These are phyloP conservation scores for Boletus pseudo-olivaceus DNA, from an alignment of 768 basidiomycete species.

Conservation along the genomic window DNA sequence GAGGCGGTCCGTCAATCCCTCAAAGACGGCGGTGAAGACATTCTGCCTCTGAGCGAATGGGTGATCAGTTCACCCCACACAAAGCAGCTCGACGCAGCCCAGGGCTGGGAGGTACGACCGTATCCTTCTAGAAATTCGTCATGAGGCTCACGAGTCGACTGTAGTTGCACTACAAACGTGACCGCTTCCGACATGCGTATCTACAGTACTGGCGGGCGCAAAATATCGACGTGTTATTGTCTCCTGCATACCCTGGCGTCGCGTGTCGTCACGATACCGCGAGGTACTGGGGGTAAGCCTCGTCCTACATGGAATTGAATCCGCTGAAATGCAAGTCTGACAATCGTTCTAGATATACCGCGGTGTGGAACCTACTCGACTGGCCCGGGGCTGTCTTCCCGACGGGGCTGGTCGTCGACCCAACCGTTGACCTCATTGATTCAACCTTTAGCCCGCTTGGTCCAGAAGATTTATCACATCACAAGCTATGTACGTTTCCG, in stretches of 20 bases:
- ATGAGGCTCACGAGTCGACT: background rate
- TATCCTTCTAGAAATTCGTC: background rate
- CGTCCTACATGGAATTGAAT: background rate
- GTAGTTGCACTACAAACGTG: slow-evolving; percentile 32
- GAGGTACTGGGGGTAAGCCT: slow-evolving; percentile 32
- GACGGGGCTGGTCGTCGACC: slow-evolving; percentile 33
- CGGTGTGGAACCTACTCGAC: slow-evolving; percentile 42
- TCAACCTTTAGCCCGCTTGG: slow-evolving; percentile 9
- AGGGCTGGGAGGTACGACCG: slow-evolving; percentile 30
- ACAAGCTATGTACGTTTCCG: slow-evolving; percentile 13
- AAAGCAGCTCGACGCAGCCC: slow-evolving; percentile 21
- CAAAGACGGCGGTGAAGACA: slow-evolving; percentile 31
- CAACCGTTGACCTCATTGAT: slow-evolving; percentile 20
- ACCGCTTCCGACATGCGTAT: slow-evolving; percentile 33
- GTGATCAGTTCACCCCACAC: slow-evolving; percentile 27
- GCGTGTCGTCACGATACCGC: slow-evolving; percentile 38
- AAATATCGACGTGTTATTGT: slow-evolving; percentile 39
- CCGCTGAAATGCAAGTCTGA: background rate
- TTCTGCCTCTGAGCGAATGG: slow-evolving; percentile 38
- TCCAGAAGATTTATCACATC: slow-evolving; percentile 20
- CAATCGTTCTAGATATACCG: slow-evolving; percentile 33
- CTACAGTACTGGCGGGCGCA: slow-evolving; percentile 38
- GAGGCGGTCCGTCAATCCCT: slow-evolving; percentile 19
- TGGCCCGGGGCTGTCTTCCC: slow-evolving; percentile 44
- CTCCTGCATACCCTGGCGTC: slow-evolving; percentile 33